Percentiles rank a stretch among this genome's conserved stretches.
Evolutionary conservation across 2,329 filamentous ascomycete species (phyloP).

Genomic region (Zymoseptoria ardabiliae): DNA sequence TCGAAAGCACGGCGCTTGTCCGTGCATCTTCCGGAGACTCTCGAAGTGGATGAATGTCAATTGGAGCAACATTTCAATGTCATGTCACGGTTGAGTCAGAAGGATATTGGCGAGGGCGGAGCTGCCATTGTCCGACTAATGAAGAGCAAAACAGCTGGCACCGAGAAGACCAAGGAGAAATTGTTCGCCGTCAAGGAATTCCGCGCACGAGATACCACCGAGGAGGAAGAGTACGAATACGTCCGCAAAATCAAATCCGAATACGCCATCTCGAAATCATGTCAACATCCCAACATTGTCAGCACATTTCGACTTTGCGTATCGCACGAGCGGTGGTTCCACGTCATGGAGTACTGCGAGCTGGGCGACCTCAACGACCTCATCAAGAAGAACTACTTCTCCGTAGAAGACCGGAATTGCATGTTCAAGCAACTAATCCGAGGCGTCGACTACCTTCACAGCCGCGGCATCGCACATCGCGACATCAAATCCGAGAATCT

Average conservation of each 20-base stretch:
- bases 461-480: slow-evolving; percentile 78
- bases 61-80: slow-evolving; percentile 45
- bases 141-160: slow-evolving; percentile 58
- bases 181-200: slow-evolving; percentile 86
- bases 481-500: slow-evolving; percentile 89
- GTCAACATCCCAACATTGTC: slow-evolving; percentile 82
- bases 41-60: slow-evolving; percentile 38
- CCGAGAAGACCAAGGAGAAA: slow-evolving; percentile 38
- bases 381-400: slow-evolving; percentile 62
- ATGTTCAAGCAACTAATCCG: slow-evolving; percentile 85
- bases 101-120: slow-evolving; percentile 71
- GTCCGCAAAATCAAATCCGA: slow-evolving; percentile 87
- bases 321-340: slow-evolving; percentile 70
- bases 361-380: slow-evolving; percentile 73
- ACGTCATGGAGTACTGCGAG: slow-evolving; percentile 88
- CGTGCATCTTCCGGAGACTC: slow-evolving; percentile 22
- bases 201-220: slow-evolving; percentile 60
- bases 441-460: slow-evolving; percentile 74
- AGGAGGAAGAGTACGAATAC: slow-evolving; percentile 63
- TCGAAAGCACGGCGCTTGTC: slow-evolving; percentile 31
- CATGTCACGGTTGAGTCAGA: slow-evolving; percentile 64
- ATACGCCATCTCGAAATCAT: slow-evolving; percentile 76
- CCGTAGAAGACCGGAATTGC: slow-evolving; percentile 63
- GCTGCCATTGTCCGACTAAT: slow-evolving; percentile 78
- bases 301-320: slow-evolving; percentile 67